phyloP scores from a whole-genome alignment of 495 filamentous ascomycete species.

The Tuber microsphaerosporum region DNA sequence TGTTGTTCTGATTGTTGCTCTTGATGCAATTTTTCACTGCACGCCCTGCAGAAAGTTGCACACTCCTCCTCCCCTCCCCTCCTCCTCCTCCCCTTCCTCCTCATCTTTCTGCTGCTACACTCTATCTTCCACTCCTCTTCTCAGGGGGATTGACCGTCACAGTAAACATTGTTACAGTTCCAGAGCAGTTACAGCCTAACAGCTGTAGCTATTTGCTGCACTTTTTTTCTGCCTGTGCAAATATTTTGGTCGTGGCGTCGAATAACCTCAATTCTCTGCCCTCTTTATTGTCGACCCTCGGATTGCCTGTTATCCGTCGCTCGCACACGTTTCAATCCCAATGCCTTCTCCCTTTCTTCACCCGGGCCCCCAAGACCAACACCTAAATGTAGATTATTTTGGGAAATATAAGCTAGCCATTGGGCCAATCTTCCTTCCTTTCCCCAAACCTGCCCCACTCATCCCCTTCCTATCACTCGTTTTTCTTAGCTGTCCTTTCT shows the following conservation, averaged over 20 bases:
- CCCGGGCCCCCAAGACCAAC: neutral
- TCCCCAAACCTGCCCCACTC: neutral
- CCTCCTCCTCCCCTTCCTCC: too few species aligned
- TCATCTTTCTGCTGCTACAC: neutral
- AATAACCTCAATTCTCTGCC: neutral
- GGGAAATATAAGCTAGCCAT: neutral
- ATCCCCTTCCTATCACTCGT: neutral
- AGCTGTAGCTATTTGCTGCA: neutral
- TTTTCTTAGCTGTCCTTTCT: neutral
- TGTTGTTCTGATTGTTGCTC: neutral
- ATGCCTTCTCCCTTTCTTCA: neutral
- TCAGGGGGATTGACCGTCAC: neutral
- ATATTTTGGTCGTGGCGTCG: neutral
- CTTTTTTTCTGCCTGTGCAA: neutral
- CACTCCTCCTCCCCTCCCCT: neutral
- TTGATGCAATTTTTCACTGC: constrained; percentile 2
- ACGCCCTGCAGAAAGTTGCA: constrained; percentile 4
- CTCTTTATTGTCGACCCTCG: neutral
- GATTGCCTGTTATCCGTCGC: neutral
- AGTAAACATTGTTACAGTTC: neutral
- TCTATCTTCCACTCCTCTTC: neutral
- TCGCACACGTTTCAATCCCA: neutral
- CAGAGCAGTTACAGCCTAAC: neutral
- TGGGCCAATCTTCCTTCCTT: neutral
- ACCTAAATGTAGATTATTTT: neutral